These are phyloP conservation scores for Diplosphaera chodatii DNA, from an alignment of 139 green algal species.

Conservation along the genomic window DNA sequence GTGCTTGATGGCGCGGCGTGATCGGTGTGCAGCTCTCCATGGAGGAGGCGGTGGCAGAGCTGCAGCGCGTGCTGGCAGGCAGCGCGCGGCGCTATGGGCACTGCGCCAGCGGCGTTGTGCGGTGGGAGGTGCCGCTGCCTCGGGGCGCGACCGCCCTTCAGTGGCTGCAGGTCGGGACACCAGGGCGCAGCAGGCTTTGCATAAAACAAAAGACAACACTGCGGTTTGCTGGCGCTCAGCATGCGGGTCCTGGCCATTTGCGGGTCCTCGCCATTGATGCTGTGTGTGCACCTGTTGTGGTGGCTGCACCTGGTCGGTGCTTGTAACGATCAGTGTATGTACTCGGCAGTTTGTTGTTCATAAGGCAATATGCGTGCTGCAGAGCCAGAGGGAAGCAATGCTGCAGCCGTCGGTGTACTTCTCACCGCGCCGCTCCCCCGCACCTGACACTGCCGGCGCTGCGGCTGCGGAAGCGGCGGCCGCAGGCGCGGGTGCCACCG, in stretches of 20 bases:
- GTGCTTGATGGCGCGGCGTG: no score
- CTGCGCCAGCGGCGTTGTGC: slow-evolving; percentile 26
- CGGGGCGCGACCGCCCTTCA: slow-evolving; percentile 14
- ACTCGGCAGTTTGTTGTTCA: no score
- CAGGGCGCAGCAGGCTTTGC: no score
- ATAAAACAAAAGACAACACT: no score
- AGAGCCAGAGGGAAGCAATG: slow-evolving; percentile 17
- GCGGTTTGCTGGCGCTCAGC: no score
- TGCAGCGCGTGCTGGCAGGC: slow-evolving; percentile 13
- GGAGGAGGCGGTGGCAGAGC: slow-evolving; percentile 4
- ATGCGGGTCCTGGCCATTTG: no score
- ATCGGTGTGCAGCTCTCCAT: slow-evolving; percentile 4
- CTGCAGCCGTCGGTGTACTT: slow-evolving; percentile 62
- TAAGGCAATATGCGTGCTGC: no score
- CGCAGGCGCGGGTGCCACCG: slow-evolving; percentile 32
- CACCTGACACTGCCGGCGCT: slow-evolving; percentile 50
- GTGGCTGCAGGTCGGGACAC: slow-evolving; percentile 28
- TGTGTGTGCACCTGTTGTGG: no score
- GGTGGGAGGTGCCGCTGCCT: slow-evolving; percentile 41
- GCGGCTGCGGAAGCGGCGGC: slow-evolving; percentile 33
- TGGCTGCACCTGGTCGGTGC: no score
- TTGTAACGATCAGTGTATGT: no score
- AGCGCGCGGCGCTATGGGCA: neutral
- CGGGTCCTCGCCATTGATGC: no score
- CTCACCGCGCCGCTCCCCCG: slow-evolving; percentile 57